Percentiles rank a stretch among this genome's conserved stretches.
phyloP scores from a whole-genome alignment of 768 basidiomycete species.

The Ramaria rubella region DNA sequence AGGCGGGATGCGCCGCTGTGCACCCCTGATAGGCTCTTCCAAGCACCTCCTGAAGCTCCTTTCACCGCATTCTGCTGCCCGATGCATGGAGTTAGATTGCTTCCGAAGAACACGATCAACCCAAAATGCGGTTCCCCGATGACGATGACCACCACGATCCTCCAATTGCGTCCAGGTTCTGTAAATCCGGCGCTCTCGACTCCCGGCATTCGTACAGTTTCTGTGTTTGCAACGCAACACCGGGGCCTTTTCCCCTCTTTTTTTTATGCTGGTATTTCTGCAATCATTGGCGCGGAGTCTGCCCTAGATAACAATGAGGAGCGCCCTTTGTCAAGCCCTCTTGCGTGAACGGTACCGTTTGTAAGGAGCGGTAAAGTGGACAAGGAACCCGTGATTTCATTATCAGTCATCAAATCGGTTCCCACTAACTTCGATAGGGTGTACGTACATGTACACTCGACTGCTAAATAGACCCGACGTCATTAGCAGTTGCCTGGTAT shows the following conservation, averaged over 20 bases:
- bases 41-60: too few relatives aligned
- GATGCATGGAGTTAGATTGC: too few relatives aligned
- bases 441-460: not conserved
- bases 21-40: too few relatives aligned
- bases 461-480: not conserved
- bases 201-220: not conserved
- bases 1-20: too few relatives aligned
- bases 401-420: not conserved
- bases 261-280: not conserved
- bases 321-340: not conserved
- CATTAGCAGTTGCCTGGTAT: not conserved
- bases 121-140: too few relatives aligned
- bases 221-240: too few relatives aligned
- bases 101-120: too few relatives aligned
- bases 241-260: not conserved
- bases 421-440: not conserved
- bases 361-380: not conserved
- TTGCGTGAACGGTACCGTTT: not conserved
- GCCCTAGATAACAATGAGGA: not conserved
- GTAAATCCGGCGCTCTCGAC: not conserved
- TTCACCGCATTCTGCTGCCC: too few relatives aligned
- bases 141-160: too few relatives aligned
- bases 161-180: too few relatives aligned
- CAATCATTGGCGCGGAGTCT: too few relatives aligned
- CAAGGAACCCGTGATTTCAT: not conserved